A percentile compares a stretch with the other conserved stretches of the same genome.
Evolutionary conservation across 495 filamentous ascomycete genomes (phyloP).

Genomic region (Diplogelasinospora grovesii): DNA sequence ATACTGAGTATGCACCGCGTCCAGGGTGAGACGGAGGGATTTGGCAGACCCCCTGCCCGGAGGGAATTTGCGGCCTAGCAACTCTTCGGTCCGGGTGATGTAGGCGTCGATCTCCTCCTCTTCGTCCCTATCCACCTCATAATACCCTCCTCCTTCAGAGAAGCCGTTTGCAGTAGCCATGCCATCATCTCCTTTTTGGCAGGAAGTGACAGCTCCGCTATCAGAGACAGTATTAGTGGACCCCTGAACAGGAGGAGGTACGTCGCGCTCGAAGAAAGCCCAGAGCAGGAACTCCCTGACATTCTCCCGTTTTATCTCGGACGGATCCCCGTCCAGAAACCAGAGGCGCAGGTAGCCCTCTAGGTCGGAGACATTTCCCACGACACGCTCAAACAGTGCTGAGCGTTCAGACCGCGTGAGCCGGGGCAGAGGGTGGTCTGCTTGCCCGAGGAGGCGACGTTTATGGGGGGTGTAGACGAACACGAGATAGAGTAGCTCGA

Average conservation of each 20-base stretch:
- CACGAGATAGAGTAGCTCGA: conserved; percentile 49
- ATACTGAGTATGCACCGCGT: conserved; percentile 53
- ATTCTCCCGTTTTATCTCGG: conserved; percentile 58
- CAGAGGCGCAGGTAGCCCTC: conserved; percentile 53
- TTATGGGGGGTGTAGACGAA: conserved; percentile 50
- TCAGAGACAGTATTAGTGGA: too few species aligned
- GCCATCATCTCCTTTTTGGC: too few species aligned
- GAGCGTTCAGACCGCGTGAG: conserved; percentile 31
- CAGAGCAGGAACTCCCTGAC: conserved; percentile 58
- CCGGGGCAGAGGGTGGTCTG: conserved; percentile 46
- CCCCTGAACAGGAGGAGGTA: conserved; percentile 17
- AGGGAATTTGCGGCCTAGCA: conserved; percentile 40
- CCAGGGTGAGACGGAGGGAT: conserved; percentile 56
- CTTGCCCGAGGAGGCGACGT: conserved; percentile 40
- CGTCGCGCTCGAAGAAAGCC: conserved; percentile 51
- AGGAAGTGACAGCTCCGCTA: too few species aligned
- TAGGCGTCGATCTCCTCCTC: conserved; percentile 55
- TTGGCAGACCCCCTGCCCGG: conserved; percentile 47
- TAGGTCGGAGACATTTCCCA: conserved; percentile 46
- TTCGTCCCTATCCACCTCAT: conserved; percentile 26
- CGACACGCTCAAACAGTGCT: conserved; percentile 50
- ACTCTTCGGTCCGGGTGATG: conserved; percentile 39
- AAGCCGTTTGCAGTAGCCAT: background rate
- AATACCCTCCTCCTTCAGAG: conserved; percentile 10
- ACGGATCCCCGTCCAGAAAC: conserved; percentile 54